Percentiles rank a stretch among this genome's conserved stretches.
Conservation (phyloP, 2,329 filamentous ascomycete genomes). For the Cephalotrichum gorgonifer region DNA sequence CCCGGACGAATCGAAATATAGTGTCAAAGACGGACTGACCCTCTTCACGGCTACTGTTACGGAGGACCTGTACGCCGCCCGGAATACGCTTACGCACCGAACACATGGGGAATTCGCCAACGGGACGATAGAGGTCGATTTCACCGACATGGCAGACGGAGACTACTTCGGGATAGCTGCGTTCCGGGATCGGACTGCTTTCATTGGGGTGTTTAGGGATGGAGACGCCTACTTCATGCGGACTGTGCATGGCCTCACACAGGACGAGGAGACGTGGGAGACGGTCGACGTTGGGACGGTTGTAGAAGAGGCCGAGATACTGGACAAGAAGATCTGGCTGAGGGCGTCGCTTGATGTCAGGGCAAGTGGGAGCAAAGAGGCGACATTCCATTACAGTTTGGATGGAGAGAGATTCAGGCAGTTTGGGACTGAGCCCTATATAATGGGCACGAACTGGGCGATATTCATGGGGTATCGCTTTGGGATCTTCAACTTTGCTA, state of each 20-base stretch:
- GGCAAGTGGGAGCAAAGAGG: conserved; percentile 11
- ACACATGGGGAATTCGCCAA: conserved; percentile 31
- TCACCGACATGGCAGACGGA: conserved; percentile 35
- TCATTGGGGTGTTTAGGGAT: conserved; percentile 36
- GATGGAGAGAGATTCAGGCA: conserved; percentile 15
- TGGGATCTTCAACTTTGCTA: conserved; percentile 37
- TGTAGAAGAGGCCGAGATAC: conserved; percentile 11
- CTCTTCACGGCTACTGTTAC: conserved; percentile 41
- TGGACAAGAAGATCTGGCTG: conserved; percentile 12
- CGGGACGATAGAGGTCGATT: conserved; percentile 40
- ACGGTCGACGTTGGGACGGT: conserved; percentile 11
- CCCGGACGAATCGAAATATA: conserved; percentile 37
- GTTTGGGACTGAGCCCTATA: conserved; percentile 21
- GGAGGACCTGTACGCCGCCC: conserved; percentile 33
- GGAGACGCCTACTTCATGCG: conserved; percentile 17
- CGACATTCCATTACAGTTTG: conserved; percentile 12
- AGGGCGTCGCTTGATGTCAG: conserved; percentile 13
- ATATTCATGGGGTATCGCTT: conserved; percentile 37
- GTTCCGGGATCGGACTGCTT: conserved; percentile 42
- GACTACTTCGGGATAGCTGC: conserved; percentile 40
- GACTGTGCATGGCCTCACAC: conserved; percentile 25
- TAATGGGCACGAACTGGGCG: conserved; percentile 29
- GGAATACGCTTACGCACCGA: conserved; percentile 37
- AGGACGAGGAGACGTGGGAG: conserved; percentile 18
- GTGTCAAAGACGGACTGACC: conserved; percentile 30